Percentiles rank a stretch among this genome's conserved stretches.
Conservation (phyloP, 352 stramenopile species). For the Blastocystis sp. region DNA sequence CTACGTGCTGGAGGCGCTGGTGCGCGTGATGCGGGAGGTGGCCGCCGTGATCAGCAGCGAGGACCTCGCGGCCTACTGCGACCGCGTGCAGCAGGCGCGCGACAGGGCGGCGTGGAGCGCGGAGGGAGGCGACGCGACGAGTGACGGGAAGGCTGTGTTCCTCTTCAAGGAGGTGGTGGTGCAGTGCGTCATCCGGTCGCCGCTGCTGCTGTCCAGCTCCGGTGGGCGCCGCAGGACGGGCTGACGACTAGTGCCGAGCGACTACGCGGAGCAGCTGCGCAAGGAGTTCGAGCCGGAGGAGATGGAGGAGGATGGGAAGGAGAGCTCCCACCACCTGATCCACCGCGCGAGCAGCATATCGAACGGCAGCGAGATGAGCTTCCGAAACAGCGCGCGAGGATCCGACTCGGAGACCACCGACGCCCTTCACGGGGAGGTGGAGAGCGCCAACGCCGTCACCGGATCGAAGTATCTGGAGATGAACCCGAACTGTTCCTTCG, state of each 20-base stretch:
- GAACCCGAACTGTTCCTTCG: slow-evolving; percentile 7
- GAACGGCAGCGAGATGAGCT: slow-evolving; percentile 39
- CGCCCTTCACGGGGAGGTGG: neutral
- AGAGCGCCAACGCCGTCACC: neutral
- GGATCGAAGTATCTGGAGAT: neutral
- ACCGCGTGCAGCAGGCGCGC: no score
- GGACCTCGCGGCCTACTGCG: no score
- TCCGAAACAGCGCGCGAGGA: slow-evolving; percentile 36
- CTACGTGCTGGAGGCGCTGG: no score
- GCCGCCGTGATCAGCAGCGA: no score
- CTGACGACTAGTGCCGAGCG: slow-evolving; percentile 16
- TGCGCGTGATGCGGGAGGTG: no score
- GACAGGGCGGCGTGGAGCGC: no score
- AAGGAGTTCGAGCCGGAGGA: slow-evolving; percentile 18
- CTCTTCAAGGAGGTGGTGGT: slow-evolving; percentile 35
- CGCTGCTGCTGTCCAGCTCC: slow-evolving; percentile 12
- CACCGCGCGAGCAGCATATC: slow-evolving; percentile 31
- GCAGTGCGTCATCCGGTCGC: slow-evolving; percentile 44
- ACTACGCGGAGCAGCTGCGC: slow-evolving; percentile 45
- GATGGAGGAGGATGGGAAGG: neutral
- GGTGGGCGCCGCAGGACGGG: neutral
- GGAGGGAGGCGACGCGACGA: neutral
- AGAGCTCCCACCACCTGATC: neutral
- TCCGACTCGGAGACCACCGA: slow-evolving; percentile 19
- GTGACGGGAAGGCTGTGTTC: slow-evolving; percentile 21